Conservation (phyloP, 768 basidiomycete species). For the Suillus cothurnatus region DNA sequence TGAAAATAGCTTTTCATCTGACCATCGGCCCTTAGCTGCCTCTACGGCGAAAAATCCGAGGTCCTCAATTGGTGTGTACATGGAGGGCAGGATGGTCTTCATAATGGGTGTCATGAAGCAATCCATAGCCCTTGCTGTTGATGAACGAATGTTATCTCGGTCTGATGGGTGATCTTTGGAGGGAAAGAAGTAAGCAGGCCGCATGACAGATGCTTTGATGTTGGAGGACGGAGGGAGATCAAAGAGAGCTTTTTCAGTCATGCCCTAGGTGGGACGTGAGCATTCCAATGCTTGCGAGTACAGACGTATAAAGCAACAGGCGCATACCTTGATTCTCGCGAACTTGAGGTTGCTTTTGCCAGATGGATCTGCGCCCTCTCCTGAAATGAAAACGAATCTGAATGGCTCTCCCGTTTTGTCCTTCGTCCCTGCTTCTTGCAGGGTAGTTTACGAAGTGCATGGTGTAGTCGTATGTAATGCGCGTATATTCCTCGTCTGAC, state of each 20-base stretch:
- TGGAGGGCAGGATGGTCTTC: constrained; percentile 20
- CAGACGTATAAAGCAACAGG: background rate
- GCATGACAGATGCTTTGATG: constrained; percentile 30
- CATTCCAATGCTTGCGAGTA: background rate
- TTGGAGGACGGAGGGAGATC: constrained; percentile 22
- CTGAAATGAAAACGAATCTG: constrained; percentile 41
- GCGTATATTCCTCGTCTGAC: constrained; percentile 34
- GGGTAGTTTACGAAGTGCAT: constrained; percentile 31
- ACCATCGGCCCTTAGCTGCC: constrained; percentile 22
- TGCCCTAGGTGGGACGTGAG: constrained; percentile 24
- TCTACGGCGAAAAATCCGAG: constrained; percentile 19
- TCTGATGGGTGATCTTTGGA: constrained; percentile 28
- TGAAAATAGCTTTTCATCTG: constrained; percentile 22
- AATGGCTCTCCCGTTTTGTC: constrained; percentile 29
- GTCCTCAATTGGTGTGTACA: constrained; percentile 22
- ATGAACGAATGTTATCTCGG: constrained; percentile 27
- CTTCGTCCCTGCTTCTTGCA: constrained; percentile 26
- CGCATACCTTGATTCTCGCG: constrained; percentile 39
- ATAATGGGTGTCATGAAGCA: constrained; percentile 16
- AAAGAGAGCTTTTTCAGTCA: constrained; percentile 33
- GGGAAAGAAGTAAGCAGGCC: constrained; percentile 41
- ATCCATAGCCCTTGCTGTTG: constrained; percentile 18
- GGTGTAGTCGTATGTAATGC: constrained; percentile 39
- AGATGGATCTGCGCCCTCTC: constrained; percentile 39
- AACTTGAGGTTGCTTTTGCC: constrained; percentile 34